Evolutionary conservation across 257 asterid genomes (phyloP), one percentile per base, ranked within the genome.

Genomic region (Solanum chiquidenum): DNA sequence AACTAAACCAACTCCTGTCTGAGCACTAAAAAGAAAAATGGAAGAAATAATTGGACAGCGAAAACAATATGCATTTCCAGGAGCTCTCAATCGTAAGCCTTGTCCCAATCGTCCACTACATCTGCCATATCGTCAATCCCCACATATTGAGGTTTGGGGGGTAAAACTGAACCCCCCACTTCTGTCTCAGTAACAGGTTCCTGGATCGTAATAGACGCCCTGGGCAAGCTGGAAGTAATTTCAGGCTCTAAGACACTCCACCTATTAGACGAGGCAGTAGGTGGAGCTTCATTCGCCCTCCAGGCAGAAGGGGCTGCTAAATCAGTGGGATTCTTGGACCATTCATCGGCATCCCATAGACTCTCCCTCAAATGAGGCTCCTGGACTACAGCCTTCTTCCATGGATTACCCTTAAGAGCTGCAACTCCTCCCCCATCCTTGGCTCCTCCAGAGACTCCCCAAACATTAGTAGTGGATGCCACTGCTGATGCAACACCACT

Each of bases 101-200:
- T 90, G 91, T 97, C 99, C 99, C 99, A 97, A 82, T 97, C 98
- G 80, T 97, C 99, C 86, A 93, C 97, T 31, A 93, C 98, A 86
- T 94, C 96, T 62, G 93, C 91, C 34, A 87, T 71, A 25, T 38
- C 84, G 12, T 87, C 91, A 1, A 76, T 80, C 68, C 90, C 90
- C 85, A 83, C 80, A 13, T 88, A 92, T 77, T 72, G 93, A 44
- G 55, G 88, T 72, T 72, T 88, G 55, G 33, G 89, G 4, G 90
- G 79, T 72, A 84, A 49, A 80, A 44, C 87, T 64, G 86, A 68
- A 87, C 88, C 64, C 46, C 90, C 68, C 5, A 33, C 87, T 74
- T 86, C 93, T 40, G 83, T 84, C 83, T 88, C 89, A 40, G 77
- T 69, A 86, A 87, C 66, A 80, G 64, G 88, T 72, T 88, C 89